Percentiles rank a stretch among this genome's conserved stretches.
These are phyloP conservation scores for Farysia itapuensis DNA, from an alignment of 1,284 basidiomycete species.

Conservation along the genomic window DNA sequence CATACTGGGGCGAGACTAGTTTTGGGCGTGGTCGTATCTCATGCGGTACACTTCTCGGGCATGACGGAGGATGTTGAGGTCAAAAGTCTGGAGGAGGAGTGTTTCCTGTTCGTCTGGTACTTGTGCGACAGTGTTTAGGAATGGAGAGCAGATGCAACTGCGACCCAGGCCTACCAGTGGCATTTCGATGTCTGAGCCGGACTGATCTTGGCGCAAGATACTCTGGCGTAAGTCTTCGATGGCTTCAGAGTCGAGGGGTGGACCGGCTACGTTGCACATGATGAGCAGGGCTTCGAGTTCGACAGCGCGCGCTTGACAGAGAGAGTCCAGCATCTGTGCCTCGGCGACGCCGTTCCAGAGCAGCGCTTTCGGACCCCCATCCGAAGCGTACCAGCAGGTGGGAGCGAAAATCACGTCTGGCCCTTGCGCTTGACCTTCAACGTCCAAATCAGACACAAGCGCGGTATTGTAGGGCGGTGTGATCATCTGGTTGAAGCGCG, in stretches of 20 bases:
- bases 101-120: conserved; percentile 36
- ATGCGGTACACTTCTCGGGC: conserved; percentile 40
- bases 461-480: conserved; percentile 3
- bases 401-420: conserved; percentile 57
- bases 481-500: conserved; percentile 45
- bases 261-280: conserved; percentile 56
- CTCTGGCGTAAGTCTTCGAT: conserved; percentile 2
- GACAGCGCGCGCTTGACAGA: conserved; percentile 44
- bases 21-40: conserved; percentile 34
- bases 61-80: conserved; percentile 38
- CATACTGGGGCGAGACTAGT: too few species aligned
- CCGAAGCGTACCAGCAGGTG: conserved; percentile 57
- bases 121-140: conserved; percentile 40
- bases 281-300: conserved; percentile 50
- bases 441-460: conserved; percentile 18
- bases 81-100: conserved; percentile 40
- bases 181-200: conserved; percentile 9
- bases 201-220: background rate
- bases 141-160: conserved; percentile 47
- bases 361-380: conserved; percentile 45
- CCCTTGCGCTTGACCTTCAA: conserved; percentile 22
- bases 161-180: conserved; percentile 44
- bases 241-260: conserved; percentile 5
- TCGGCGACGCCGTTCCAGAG: conserved; percentile 47
- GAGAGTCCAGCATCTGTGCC: conserved; percentile 38